Base-by-base conservation (phyloP, 495 filamentous ascomycete species). In the Acidiella bohemica region DNA sequence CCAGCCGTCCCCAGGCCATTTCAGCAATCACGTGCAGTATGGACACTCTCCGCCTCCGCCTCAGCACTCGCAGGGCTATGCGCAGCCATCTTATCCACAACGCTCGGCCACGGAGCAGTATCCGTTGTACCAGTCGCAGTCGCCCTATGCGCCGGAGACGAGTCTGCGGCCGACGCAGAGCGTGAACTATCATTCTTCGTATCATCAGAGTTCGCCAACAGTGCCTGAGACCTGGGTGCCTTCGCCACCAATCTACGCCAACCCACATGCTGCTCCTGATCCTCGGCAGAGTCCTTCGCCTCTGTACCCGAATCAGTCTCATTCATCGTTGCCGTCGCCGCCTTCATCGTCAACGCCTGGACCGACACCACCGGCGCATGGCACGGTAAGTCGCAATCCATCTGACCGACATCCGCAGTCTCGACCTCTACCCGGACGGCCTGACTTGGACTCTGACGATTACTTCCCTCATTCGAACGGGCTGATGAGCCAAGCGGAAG, bases 351-450 rank as follows among this genome's bases (percentile, higher is more conserved):
- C 22, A 3, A 59, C 62, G 5, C 53, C 54, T 21, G 41, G 44
- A 7, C 63, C 65, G 31, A 65, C 67, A 32, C 58, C 61, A 18
- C 62, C 60, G 30, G 65, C 62, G 5, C 59, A 58, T 44, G 47
- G 63, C 67, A 66, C 10, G 13, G 4, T 13, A 22, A 38, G 35
- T 66, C 62, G 42, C 0, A 67, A 71, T 40, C 74, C 72, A 4
- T 45, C 68, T 24, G 68, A 62, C 11, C 65, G 72, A 43, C 70
- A 80, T 49, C 72, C 71, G 5, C 71, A 76, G 36, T 57, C 66
- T 4, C 62, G 76, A 19, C 77, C 78, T 16, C 57, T 83, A 16
- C 78, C 78, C 11, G 67, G 70, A 11, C 60, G 54, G 12, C 72
- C 62, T 12, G 70, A 70, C 20, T 53, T 64, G 5, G 66, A 68